Evolutionary conservation across 345 rosid species (phyloP), one percentile per base, ranked within the genome.

Genomic region (Streptanthus diversifolius): DNA sequence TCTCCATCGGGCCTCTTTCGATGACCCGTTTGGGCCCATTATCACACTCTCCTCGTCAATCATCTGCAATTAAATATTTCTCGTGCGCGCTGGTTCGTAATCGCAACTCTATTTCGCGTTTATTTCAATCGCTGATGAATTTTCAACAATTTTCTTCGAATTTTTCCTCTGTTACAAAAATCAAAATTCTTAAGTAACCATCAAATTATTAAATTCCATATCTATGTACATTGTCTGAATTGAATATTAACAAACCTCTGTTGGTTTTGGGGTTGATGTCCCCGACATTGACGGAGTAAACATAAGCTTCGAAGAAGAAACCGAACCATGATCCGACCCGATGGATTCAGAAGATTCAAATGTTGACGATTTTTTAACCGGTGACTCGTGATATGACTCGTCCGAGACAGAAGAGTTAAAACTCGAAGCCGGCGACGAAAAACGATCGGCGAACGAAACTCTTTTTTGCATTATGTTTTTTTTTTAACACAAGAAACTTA

Each of bases 11-110:
- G 89, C 93, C 63, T 45, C 84, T 62, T 77, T 81, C 32, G 83
- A 39, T 5, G 86, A 78, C n/a, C 99, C 97, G 41, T 85, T 83
- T 4, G 86, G 78, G 29, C 84, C 88, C 71, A 89, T 87, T 32
- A 64, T 52, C n/a, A 91, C 91, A n/a, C 83, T 62, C 63, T 88
- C 95, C 69, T 93, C 87, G 43, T 91, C 90, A 0, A 0, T 85
- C 92, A 33, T 86, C 89, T 0, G 96, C 96, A 0, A 81, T 4
- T 0, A 93, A 80, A 70, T 84, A 93, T 70, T 91, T 91, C 73
- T 83, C 90, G 39, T 87, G 99, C 73, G 85, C 85, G 75, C 81
- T 81, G 59, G 69, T 60, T 25, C 88, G 80, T 9, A 91, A 81
- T 3, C 96, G 87, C 68, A 93, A 88, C n/a, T n/a, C n/a, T n/a